A percentile compares a stretch with the other conserved stretches of the same genome.
These are phyloP conservation scores for Coniophora puteana DNA, from an alignment of 1,284 basidiomycete genomes.

Conservation along the genomic window DNA sequence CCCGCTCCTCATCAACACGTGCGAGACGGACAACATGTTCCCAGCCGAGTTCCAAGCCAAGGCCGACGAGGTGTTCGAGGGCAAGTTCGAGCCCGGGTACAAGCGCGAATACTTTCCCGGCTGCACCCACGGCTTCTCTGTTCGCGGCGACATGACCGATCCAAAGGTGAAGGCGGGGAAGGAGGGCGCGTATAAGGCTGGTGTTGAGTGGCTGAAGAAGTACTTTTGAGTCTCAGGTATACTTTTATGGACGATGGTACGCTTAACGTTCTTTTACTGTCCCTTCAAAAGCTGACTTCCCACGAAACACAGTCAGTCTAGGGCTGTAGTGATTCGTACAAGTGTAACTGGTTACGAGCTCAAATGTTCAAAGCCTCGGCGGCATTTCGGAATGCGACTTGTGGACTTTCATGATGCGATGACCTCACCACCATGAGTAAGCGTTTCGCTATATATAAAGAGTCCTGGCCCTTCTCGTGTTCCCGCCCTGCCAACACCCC, in stretches of 20 bases:
- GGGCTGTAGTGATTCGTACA: too few relatives aligned
- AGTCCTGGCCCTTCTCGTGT: too few relatives aligned
- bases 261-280: neutral
- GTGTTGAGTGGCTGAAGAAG: conserved; percentile 48
- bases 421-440: too few relatives aligned
- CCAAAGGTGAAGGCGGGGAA: conserved; percentile 50
- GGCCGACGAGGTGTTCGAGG: conserved; percentile 41
- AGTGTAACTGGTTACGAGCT: too few relatives aligned
- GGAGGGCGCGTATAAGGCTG: conserved; percentile 56
- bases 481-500: too few relatives aligned
- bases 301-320: too few relatives aligned
- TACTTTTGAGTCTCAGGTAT: conserved; percentile 24
- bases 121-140: conserved; percentile 52
- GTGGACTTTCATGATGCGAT: too few relatives aligned
- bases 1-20: conserved; percentile 43
- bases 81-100: conserved; percentile 38
- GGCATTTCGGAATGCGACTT: too few relatives aligned
- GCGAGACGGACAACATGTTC: conserved; percentile 33
- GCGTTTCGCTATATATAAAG: too few relatives aligned
- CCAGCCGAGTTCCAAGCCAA: conserved; percentile 22
- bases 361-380: too few relatives aligned
- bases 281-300: too few relatives aligned
- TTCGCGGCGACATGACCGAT: conserved; percentile 34
- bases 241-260: neutral
- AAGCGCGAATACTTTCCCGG: conserved; percentile 40